phyloP scores from a whole-genome alignment of 768 basidiomycete species.

The Kockovaella imperatae region DNA sequence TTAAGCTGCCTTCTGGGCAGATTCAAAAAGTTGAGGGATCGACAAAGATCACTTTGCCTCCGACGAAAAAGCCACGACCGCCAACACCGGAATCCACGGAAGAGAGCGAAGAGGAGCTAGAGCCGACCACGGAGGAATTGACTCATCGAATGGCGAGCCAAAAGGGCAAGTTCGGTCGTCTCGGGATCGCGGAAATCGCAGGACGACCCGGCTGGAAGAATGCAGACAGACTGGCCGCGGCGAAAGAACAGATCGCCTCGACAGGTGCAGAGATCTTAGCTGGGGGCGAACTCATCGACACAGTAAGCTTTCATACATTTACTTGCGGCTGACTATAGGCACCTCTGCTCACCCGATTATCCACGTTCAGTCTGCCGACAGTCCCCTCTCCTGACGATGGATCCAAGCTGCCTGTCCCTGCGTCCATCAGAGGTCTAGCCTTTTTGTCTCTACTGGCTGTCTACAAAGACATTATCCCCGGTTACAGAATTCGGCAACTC shows the following conservation, averaged over 20 bases:
- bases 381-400: constrained; percentile 58
- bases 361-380: constrained; percentile 74
- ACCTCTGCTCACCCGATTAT: constrained; percentile 76
- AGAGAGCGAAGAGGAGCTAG: constrained; percentile 21
- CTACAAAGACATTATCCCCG: constrained; percentile 88
- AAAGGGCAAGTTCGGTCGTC: constrained; percentile 40
- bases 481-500: constrained; percentile 84
- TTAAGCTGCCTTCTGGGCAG: constrained; percentile 74
- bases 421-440: constrained; percentile 74
- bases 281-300: constrained; percentile 76
- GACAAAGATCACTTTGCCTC: constrained; percentile 35
- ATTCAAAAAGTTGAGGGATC: constrained; percentile 51
- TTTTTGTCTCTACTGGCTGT: constrained; percentile 85
- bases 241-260: constrained; percentile 87
- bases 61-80: constrained; percentile 18
- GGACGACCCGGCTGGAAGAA: constrained; percentile 43
- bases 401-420: constrained; percentile 59
- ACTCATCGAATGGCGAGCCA: constrained; percentile 34
- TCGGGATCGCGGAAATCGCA: constrained; percentile 42
- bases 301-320: constrained; percentile 56
- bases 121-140: constrained; percentile 29
- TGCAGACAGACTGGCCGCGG: constrained; percentile 54
- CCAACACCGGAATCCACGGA: constrained; percentile 10
- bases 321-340: constrained; percentile 51
- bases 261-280: constrained; percentile 89